Conservation (phyloP, 2,329 filamentous ascomycete genomes). For the Penicillium sp. region DNA sequence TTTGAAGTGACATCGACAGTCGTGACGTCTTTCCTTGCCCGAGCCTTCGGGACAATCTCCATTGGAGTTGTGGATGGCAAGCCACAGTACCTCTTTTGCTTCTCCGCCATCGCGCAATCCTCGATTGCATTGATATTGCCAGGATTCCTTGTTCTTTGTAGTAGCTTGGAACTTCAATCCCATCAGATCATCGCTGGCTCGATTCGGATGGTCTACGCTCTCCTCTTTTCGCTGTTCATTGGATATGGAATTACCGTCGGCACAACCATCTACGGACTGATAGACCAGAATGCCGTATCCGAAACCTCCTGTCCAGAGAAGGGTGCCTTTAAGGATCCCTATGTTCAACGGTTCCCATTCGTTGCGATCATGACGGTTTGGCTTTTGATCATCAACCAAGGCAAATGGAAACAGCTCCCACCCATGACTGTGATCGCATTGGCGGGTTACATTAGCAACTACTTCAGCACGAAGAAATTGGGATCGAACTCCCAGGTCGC, state of each 20-base stretch:
- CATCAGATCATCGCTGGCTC: slow-evolving; percentile 60
- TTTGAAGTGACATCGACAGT: slow-evolving; percentile 57
- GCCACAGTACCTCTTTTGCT: slow-evolving; percentile 52
- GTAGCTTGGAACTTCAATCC: slow-evolving; percentile 57
- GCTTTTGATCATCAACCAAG: slow-evolving; percentile 69
- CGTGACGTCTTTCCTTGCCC: slow-evolving; percentile 57
- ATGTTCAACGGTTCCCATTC: slow-evolving; percentile 55
- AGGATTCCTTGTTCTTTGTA: slow-evolving; percentile 53
- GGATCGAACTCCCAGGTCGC: slow-evolving; percentile 63
- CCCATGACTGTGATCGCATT: slow-evolving; percentile 66
- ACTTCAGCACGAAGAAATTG: slow-evolving; percentile 44
- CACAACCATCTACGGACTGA: slow-evolving; percentile 51
- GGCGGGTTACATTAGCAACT: slow-evolving; percentile 58
- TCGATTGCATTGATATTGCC: slow-evolving; percentile 63
- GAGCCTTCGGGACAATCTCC: slow-evolving; percentile 57
- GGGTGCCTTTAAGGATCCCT: slow-evolving; percentile 27
- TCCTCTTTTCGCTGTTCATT: slow-evolving; percentile 61
- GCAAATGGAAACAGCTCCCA: slow-evolving; percentile 67
- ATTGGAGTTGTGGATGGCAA: slow-evolving; percentile 26
- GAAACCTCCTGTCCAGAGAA: slow-evolving; percentile 37
- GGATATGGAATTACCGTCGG: slow-evolving; percentile 63
- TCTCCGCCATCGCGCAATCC: slow-evolving; percentile 60
- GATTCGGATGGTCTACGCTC: slow-evolving; percentile 36
- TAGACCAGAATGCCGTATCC: slow-evolving; percentile 47
- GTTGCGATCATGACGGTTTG: slow-evolving; percentile 65